These are phyloP conservation scores for Chrysoporthe puriensis DNA, from an alignment of 2,329 filamentous ascomycete genomes.

Conservation along the genomic window DNA sequence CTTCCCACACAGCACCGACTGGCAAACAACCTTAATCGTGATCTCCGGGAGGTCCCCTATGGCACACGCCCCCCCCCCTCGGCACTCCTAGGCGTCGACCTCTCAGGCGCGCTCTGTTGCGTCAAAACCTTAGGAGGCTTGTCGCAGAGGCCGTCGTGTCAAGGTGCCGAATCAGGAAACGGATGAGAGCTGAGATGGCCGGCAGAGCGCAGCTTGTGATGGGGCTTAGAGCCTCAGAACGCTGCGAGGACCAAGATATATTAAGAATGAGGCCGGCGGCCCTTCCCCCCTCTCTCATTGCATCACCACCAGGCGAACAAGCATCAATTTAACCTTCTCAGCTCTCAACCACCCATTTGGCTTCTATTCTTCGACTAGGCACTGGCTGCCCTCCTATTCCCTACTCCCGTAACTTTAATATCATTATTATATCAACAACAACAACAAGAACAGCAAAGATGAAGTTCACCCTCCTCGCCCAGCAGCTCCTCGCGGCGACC, in stretches of 20 bases:
- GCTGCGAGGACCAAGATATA: not conserved
- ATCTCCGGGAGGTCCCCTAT: not conserved
- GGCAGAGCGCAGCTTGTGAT: not conserved
- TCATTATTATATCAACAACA: not conserved
- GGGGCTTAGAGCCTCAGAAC: not conserved
- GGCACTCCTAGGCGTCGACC: not conserved
- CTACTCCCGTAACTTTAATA: not conserved
- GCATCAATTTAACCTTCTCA: not conserved
- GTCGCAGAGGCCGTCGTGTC: not conserved
- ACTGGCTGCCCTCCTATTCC: constrained; percentile 19
- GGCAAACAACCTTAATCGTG: constrained; percentile 17
- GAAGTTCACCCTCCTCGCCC: constrained; percentile 20
- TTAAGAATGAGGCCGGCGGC: not conserved
- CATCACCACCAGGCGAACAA: not conserved
- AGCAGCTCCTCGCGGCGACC: constrained; percentile 21
- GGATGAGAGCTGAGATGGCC: not conserved
- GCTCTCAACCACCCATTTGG: not conserved
- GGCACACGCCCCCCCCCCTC: not conserved
- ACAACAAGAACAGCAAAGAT: not conserved
- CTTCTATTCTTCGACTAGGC: constrained; percentile 4
- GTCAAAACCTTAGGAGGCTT: not conserved
- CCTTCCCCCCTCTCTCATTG: not conserved
- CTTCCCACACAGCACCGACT: constrained; percentile 22
- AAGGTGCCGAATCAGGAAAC: not conserved
- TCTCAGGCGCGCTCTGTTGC: not conserved